Evolutionary conservation across 1,139 yeast species (phyloP), one percentile per base, ranked within the genome.

Genomic region (Diutina neorugosa): DNA sequence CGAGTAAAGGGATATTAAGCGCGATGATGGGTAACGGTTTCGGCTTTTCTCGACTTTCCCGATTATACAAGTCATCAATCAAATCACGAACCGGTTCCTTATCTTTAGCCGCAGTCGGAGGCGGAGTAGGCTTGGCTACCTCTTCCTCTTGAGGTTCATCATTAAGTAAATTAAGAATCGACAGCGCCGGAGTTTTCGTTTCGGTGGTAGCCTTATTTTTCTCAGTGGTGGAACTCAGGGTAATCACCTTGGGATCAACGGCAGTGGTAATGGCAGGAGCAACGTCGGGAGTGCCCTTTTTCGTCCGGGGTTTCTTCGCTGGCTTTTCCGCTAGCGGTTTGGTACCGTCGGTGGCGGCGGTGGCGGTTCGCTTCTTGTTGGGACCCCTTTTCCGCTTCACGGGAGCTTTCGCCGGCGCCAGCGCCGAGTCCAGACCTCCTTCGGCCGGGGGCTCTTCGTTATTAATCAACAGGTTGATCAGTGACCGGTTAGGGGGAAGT

Each of bases 1-100:
- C 76, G 9, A 74, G 62, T 25, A 84, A 63, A 0, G 88, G 89
- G 6, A 83, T 76, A 57, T 82, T 77, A n/a, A 84, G 63, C 4
- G 82, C 81, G 18, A 82, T 76, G 21, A 80, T 76, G 0, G 85
- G 82, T 7, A 63, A 66, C 59, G 59, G 37, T 62, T 9, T 58
- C 55, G 40, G 64, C 63, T 19, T 70, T 64, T 53, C 50, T 14
- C 40, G 31, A 5, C 50, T 69, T 58, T 54, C 73, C 65, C 61
- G 59, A 41, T 65, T 63, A 42, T 63, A 58, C 55, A 57, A 67
- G 60, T 62, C 61, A 54, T 61, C 60, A 54, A 60, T 62, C 61
- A 64, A 63, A 58, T 62, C 63, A 47, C 64, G 63, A 57, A 62
- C 63, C 60, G 57, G 57, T 9, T 57, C 58, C 16, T 58, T 59